phyloP scores from a whole-genome alignment of 495 filamentous ascomycete species.

The Neurospora sp. region DNA sequence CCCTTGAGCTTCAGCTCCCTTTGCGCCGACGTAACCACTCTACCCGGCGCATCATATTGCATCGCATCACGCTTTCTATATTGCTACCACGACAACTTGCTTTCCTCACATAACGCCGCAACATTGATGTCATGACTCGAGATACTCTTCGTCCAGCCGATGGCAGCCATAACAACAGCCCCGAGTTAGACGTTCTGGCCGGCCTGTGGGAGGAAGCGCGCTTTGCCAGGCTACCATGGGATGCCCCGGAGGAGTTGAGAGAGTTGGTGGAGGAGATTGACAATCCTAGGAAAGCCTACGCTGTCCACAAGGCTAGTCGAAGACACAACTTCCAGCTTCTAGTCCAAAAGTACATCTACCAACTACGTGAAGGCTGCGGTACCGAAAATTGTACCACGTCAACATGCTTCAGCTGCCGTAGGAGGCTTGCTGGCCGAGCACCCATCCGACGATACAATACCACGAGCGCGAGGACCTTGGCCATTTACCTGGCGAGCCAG shows the following conservation, averaged over 20 bases:
- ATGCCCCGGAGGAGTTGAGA: slow-evolving; percentile 42
- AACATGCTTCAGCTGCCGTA: slow-evolving; percentile 73
- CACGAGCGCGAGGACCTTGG: slow-evolving; percentile 65
- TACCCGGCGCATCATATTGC: background rate
- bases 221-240: slow-evolving; percentile 39
- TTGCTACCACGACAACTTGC: background rate
- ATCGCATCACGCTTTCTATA: background rate
- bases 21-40: background rate
- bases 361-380: slow-evolving; percentile 75
- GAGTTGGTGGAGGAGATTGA: slow-evolving; percentile 40
- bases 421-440: slow-evolving; percentile 48
- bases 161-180: slow-evolving; percentile 6
- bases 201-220: slow-evolving; percentile 42
- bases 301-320: slow-evolving; percentile 39
- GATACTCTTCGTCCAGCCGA: slow-evolving; percentile 33
- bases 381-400: slow-evolving; percentile 58
- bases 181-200: slow-evolving; percentile 30
- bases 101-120: background rate
- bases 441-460: slow-evolving; percentile 64
- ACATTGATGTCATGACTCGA: slow-evolving; percentile 44
- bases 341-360: slow-evolving; percentile 60
- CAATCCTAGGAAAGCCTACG: slow-evolving; percentile 42
- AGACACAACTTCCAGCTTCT: slow-evolving; percentile 43
- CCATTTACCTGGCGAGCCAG: slow-evolving; percentile 66
- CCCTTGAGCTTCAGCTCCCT: background rate